Evolutionary conservation across 2,329 filamentous ascomycete genomes (phyloP).

Genomic region (Eurotiales sp.): DNA sequence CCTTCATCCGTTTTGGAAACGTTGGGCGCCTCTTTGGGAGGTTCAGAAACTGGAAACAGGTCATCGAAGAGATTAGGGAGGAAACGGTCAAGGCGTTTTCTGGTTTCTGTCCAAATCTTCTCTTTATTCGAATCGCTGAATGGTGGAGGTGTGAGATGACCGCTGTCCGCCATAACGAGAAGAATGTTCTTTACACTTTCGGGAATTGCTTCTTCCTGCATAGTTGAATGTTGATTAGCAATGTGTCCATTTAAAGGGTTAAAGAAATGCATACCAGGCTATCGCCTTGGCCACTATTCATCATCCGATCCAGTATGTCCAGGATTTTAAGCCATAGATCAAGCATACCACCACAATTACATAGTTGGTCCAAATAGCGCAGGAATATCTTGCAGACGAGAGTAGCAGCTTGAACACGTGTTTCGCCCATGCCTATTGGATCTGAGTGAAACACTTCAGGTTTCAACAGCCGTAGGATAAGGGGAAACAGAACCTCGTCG

Average conservation of each 20-base stretch:
- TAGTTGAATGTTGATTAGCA: conserved; percentile 8
- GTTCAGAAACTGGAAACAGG: conserved; percentile 47
- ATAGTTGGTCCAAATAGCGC: conserved; percentile 82
- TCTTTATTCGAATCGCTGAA: conserved; percentile 47
- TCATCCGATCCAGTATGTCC: conserved; percentile 89
- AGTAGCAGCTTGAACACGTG: conserved; percentile 83
- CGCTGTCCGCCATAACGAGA: conserved; percentile 88
- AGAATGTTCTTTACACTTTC: conserved; percentile 96
- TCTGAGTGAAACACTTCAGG: conserved; percentile 93
- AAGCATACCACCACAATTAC: conserved; percentile 82
- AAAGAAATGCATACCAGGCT: conserved; percentile 62
- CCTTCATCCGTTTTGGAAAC: neutral
- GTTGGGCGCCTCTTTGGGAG: neutral
- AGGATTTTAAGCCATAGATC: conserved; percentile 90
- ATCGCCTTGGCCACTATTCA: conserved; percentile 92
- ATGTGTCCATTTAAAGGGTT: conserved; percentile 19
- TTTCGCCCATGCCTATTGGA: conserved; percentile 90
- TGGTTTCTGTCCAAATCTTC: conserved; percentile 59
- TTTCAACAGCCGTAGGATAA: conserved; percentile 82
- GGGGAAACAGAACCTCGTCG: conserved; percentile 84
- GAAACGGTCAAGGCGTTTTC: conserved; percentile 57
- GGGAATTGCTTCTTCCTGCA: conserved; percentile 84
- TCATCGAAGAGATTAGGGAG: conserved; percentile 57
- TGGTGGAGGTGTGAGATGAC: conserved; percentile 75
- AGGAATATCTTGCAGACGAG: conserved; percentile 93